Evolutionary conservation across 2,329 filamentous ascomycete genomes (phyloP).

Genomic region (Nigrospora oryzae): DNA sequence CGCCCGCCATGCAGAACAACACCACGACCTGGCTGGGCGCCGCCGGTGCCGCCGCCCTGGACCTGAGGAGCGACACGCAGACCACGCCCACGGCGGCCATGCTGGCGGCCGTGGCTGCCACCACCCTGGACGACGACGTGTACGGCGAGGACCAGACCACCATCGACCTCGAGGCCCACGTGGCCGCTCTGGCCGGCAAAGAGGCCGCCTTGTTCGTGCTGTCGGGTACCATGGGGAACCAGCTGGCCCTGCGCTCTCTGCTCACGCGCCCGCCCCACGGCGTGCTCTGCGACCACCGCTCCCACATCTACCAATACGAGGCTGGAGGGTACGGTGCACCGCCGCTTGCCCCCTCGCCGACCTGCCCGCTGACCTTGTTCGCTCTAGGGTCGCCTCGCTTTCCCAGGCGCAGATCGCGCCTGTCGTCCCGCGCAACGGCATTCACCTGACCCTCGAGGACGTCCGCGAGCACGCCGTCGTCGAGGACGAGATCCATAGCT

Average conservation of each 20-base stretch:
- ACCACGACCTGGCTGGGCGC: constrained; percentile 17
- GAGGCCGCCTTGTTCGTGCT: constrained; percentile 63
- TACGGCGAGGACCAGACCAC: constrained; percentile 66
- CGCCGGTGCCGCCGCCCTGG: constrained; percentile 19
- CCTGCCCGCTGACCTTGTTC: neutral
- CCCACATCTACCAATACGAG: constrained; percentile 57
- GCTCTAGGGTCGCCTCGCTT: constrained; percentile 42
- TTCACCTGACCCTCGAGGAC: constrained; percentile 34
- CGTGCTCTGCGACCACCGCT: constrained; percentile 59
- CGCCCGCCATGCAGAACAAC: neutral
- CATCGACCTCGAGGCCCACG: constrained; percentile 53
- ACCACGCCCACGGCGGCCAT: constrained; percentile 64
- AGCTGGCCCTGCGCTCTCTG: constrained; percentile 64
- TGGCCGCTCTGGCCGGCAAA: constrained; percentile 58
- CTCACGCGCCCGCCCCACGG: constrained; percentile 62
- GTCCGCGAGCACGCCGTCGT: constrained; percentile 22
- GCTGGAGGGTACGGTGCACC: constrained; percentile 28
- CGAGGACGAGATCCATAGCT: constrained; percentile 32
- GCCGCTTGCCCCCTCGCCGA: neutral
- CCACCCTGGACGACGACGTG: constrained; percentile 70
- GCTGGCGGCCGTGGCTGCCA: constrained; percentile 60
- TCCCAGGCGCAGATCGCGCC: constrained; percentile 55
- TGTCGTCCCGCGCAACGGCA: constrained; percentile 25
- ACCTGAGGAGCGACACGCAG: constrained; percentile 49
- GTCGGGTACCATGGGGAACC: constrained; percentile 77